Percentiles rank a stretch among this genome's conserved stretches.
Conservation (phyloP, 2,329 filamentous ascomycete species). For the Aaosphaeria arxii region DNA sequence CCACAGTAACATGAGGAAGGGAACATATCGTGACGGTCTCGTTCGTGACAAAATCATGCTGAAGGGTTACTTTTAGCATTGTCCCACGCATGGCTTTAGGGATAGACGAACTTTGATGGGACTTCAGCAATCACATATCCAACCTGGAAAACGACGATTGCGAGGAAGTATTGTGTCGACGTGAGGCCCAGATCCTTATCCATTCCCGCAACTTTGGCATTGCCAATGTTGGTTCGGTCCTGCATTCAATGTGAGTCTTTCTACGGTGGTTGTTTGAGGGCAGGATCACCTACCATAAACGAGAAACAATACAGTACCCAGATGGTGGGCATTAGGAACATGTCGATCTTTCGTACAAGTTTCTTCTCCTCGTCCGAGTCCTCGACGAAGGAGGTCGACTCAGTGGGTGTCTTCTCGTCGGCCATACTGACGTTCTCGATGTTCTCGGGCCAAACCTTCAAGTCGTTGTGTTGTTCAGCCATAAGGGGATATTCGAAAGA, state of each 20-base stretch:
- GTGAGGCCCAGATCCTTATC: slow-evolving; percentile 14
- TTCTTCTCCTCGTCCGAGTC: slow-evolving; percentile 16
- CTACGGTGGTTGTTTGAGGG: background rate
- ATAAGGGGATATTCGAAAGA: too few relatives aligned
- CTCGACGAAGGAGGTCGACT: slow-evolving; percentile 2
- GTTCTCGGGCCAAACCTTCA: too few relatives aligned
- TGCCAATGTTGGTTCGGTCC: slow-evolving; percentile 35
- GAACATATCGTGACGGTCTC: slow-evolving; percentile 18
- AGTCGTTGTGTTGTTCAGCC: too few relatives aligned
- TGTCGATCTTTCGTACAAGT: slow-evolving; percentile 19
- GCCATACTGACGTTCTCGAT: too few relatives aligned
- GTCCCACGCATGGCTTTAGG: background rate
- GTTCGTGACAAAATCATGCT: slow-evolving; percentile 20
- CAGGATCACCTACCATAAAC: slow-evolving; percentile 13
- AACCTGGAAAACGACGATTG: slow-evolving; percentile 20
- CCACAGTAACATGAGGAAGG: slow-evolving; percentile 18
- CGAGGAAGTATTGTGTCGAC: slow-evolving; percentile 52
- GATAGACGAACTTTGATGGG: slow-evolving; percentile 14
- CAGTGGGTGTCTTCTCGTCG: too few relatives aligned
- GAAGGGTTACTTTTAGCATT: slow-evolving; percentile 1
- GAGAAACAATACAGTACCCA: slow-evolving; percentile 22
- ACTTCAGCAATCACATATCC: slow-evolving; percentile 22
- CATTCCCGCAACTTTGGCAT: slow-evolving; percentile 39
- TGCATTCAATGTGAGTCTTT: background rate
- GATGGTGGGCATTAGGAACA: slow-evolving; percentile 22